phyloP scores from a whole-genome alignment of 176 grass and related monocot species.

The Poa annua region DNA sequence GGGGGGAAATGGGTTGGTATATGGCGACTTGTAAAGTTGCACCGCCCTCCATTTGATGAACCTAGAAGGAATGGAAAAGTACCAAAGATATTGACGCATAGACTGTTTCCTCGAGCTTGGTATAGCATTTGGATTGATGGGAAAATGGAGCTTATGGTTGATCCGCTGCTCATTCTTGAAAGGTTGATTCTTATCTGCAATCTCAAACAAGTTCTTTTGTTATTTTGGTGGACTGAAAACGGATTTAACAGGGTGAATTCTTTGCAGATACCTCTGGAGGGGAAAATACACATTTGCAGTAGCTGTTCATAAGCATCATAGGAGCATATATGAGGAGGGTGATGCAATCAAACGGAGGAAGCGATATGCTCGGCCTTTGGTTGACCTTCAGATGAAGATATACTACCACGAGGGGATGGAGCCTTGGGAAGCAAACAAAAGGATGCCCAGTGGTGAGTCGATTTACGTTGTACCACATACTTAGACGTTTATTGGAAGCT shows the following conservation, averaged over 20 bases:
- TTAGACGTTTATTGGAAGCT: neutral
- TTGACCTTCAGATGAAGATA: slow-evolving; percentile 98
- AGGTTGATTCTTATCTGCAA: slow-evolving; percentile 53
- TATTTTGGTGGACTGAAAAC: slow-evolving; percentile 21
- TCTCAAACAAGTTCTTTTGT: neutral
- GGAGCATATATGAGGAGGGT: slow-evolving; percentile 92
- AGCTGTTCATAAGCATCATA: slow-evolving; percentile 94
- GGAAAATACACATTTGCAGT: slow-evolving; percentile 92
- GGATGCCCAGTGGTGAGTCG: slow-evolving; percentile 67
- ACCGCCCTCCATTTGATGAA: slow-evolving; percentile 85
- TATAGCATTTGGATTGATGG: slow-evolving; percentile 99
- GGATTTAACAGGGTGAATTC: neutral
- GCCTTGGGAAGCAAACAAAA: slow-evolving; percentile 71
- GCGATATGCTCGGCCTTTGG: slow-evolving; percentile 87
- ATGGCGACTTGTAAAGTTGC: slow-evolving; percentile 77
- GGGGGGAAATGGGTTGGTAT: slow-evolving; percentile 96
- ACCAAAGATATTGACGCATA: slow-evolving; percentile 94
- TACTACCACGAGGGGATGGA: slow-evolving; percentile 90
- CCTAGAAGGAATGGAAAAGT: slow-evolving; percentile 98
- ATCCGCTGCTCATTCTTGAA: slow-evolving; percentile 95
- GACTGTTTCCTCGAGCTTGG: slow-evolving; percentile 85
- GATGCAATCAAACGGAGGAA: slow-evolving; percentile 95
- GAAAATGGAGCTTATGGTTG: slow-evolving; percentile 99
- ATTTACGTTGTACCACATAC: neutral
- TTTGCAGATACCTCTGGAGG: slow-evolving; percentile 82